Evolutionary conservation across 1,284 basidiomycete genomes (phyloP).

Genomic region (Irpex sp.): DNA sequence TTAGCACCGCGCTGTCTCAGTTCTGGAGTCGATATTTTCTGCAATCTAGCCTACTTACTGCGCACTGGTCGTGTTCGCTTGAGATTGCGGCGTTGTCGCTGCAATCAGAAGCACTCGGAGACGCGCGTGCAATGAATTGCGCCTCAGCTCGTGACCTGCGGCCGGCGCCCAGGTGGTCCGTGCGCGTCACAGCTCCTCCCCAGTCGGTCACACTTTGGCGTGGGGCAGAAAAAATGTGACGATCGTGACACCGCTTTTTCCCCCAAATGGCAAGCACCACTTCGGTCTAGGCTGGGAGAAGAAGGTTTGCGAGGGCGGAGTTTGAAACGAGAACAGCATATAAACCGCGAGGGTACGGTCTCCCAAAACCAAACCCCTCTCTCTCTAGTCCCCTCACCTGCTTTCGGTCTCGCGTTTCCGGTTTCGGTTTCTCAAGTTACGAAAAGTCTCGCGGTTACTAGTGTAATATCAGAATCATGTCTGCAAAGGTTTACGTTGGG

Average conservation of each 20-base stretch:
- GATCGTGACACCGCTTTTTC: conserved; percentile 8
- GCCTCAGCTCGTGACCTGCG: conserved; percentile 7
- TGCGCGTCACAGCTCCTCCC: neutral
- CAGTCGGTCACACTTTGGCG: neutral
- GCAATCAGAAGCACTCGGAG: neutral
- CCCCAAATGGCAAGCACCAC: conserved; percentile 7
- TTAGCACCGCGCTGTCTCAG: conserved; percentile 1
- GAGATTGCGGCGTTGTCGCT: neutral
- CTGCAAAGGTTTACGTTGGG: conserved; percentile 84
- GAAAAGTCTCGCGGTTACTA: conserved; percentile 33
- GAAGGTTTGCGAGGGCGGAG: conserved; percentile 24
- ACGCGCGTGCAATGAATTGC: conserved; percentile 2
- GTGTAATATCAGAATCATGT: conserved; percentile 55
- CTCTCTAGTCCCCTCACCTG: conserved; percentile 24
- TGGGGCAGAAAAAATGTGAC: conserved; percentile 1
- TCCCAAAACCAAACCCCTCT: conserved; percentile 16
- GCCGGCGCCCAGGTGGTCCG: conserved; percentile 7
- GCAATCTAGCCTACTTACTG: neutral
- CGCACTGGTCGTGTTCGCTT: neutral
- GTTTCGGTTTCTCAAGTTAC: conserved; percentile 38
- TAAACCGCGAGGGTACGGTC: conserved; percentile 34
- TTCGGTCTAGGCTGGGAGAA: conserved; percentile 5
- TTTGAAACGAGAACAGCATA: conserved; percentile 38
- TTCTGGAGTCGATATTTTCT: neutral
- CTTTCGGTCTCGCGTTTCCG: conserved; percentile 23